phyloP scores from a whole-genome alignment of 2,329 filamentous ascomycete species.

The Aaosphaeria pasadenensis region DNA sequence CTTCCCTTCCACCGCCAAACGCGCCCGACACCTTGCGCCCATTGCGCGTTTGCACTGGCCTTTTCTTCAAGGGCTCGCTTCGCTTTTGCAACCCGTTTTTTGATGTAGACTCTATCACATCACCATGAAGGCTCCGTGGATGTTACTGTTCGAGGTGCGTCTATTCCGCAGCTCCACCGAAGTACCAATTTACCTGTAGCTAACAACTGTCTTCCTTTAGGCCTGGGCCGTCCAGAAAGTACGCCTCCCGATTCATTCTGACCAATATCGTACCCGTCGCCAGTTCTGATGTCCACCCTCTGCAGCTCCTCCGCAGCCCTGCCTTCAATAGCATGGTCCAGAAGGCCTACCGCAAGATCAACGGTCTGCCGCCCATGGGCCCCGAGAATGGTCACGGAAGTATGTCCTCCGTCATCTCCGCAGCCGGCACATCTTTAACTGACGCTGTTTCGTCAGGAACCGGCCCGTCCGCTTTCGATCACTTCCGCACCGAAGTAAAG shows the following conservation, averaged over 20 bases:
- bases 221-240: constrained; percentile 38
- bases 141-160: constrained; percentile 32
- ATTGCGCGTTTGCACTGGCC: too few species aligned
- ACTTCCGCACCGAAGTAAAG: constrained; percentile 55
- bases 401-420: constrained; percentile 27
- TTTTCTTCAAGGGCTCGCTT: too few species aligned
- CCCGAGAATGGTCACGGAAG: constrained; percentile 40
- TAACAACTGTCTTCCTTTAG: constrained; percentile 23
- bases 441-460: constrained; percentile 16
- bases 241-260: constrained; percentile 7
- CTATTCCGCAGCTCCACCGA: constrained; percentile 1
- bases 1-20: too few species aligned
- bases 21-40: too few species aligned
- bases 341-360: constrained; percentile 47
- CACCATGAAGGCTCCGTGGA: constrained; percentile 25
- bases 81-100: too few species aligned
- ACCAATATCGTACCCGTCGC: background rate
- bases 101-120: too few species aligned
- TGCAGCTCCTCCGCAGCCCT: constrained; percentile 52
- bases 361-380: constrained; percentile 43
- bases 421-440: background rate
- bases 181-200: constrained; percentile 5
- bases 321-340: constrained; percentile 54
- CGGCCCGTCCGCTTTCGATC: constrained; percentile 43
- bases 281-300: background rate